Evolutionary conservation across 495 filamentous ascomycete species (phyloP), one percentile per base, ranked within the genome.

Genomic region (Aspergillus carlsbadensis): DNA sequence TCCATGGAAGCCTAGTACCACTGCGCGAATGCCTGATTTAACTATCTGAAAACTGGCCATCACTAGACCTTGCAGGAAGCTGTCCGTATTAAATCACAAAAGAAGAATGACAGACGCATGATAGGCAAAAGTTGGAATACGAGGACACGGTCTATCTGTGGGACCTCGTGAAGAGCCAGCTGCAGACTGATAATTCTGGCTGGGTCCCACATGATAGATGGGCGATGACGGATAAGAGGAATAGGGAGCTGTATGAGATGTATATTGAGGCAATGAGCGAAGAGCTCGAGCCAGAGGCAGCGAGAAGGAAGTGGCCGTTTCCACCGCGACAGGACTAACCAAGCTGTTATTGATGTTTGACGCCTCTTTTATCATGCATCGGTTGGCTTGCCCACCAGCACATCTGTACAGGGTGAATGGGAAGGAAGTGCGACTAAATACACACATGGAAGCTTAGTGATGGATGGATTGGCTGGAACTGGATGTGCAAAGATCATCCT

Each of bases 21-120:
- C 51, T 67, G 47, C 56, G 56, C 10, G 55, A 63, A 34, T 66
- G 43, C 47, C 42, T 61, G 48, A 49, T 57, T 39, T 53, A 52
- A n/a, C 22, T 65, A 40, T 66, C 47, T 3, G 43, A 65, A 5
- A 61, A 62, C 50, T 67, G 63, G 65, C 34, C 20, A 21, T n/a
- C 41, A 46, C 52, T 66, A 10, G 64, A 40, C 6, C 60, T 62
- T 15, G 50, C 59, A 50, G 64, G 63, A 35, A 60, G 53, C 26
- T 71, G 62, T 58, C 68, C 69, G 5, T 65, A 70, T 36, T 15
- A 36, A 13, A 66, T 72, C 37, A 54, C 59, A 3, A 51, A 71
- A 51, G 64, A 66, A 31, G 66, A 65, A 18, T 24, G 66, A 10
- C 15, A 63, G 33, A 52, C 8, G 45, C 68, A 72, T 40, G 33